Conservation (phyloP, 2,329 filamentous ascomycete genomes). For the Raffaelea deltoideospora region DNA sequence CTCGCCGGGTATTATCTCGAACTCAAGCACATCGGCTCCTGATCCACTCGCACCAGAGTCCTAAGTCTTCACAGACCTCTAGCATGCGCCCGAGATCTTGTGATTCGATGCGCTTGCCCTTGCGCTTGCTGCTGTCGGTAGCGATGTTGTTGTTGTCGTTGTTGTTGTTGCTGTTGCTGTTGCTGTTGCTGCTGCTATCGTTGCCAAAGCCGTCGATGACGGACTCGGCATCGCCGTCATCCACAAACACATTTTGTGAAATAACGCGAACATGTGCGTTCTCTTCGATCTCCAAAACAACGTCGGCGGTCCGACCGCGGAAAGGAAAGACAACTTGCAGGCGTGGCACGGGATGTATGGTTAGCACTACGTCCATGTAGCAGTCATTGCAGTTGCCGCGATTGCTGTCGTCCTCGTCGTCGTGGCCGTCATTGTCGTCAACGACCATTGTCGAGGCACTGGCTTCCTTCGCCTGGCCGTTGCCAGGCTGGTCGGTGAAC, state of each 20-base stretch:
- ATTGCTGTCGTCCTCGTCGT: conserved; percentile 3
- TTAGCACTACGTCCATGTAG: conserved; percentile 38
- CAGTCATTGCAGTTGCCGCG: conserved; percentile 6
- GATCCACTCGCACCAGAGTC: conserved; percentile 39
- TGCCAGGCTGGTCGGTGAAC: conserved; percentile 6
- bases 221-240: conserved; percentile 3
- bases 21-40: conserved; percentile 18
- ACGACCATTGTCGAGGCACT: too few species aligned
- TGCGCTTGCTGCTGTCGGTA: conserved; percentile 5
- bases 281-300: conserved; percentile 42
- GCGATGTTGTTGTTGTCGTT: neutral
- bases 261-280: conserved; percentile 44
- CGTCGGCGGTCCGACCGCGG: conserved; percentile 27
- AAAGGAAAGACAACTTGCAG: conserved; percentile 41
- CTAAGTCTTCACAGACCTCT: conserved; percentile 35
- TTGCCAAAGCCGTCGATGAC: neutral
- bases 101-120: conserved; percentile 19
- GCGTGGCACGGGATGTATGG: conserved; percentile 31
- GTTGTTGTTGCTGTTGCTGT: too few species aligned
- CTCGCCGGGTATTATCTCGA: too few species aligned
- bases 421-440: neutral
- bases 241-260: conserved; percentile 39
- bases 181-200: neutral
- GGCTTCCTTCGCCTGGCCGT: too few species aligned
- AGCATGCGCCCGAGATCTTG: conserved; percentile 29